Percentiles rank a stretch among this genome's conserved stretches.
phyloP scores from a whole-genome alignment of 192 early-diverging fungal species.

The Rhizoclosmatium globosum region DNA sequence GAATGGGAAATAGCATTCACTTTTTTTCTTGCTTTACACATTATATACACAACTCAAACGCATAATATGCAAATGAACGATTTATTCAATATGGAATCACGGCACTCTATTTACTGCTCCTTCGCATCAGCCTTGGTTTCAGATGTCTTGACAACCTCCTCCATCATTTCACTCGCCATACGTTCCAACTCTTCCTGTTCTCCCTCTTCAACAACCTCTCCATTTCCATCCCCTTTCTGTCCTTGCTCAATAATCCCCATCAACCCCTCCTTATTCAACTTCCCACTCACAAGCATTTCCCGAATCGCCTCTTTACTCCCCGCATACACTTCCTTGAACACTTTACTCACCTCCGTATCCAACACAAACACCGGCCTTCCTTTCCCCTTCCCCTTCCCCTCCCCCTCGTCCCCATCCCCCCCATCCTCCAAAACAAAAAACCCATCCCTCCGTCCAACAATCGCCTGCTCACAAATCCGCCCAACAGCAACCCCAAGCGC shows the following conservation, averaged over 20 bases:
- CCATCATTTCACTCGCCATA: not conserved
- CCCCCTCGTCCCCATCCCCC: not conserved
- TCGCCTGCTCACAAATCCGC: slow-evolving; percentile 1
- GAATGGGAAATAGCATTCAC: not conserved
- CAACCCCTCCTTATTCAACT: slow-evolving; percentile 22
- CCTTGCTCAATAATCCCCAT: slow-evolving; percentile 4
- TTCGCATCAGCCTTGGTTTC: too few species aligned
- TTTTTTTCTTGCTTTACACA: not conserved
- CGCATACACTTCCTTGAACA: slow-evolving; percentile 29
- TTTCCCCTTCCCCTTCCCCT: not conserved
- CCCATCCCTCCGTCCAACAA: not conserved
- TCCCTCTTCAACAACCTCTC: not conserved
- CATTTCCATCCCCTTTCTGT: not conserved
- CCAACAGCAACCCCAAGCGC: slow-evolving; percentile 16
- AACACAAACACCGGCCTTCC: slow-evolving; percentile 11
- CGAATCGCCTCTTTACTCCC: slow-evolving; percentile 14
- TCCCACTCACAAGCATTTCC: slow-evolving; percentile 4
- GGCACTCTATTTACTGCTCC: too few species aligned
- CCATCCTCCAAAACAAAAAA: too few species aligned
- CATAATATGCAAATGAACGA: too few species aligned
- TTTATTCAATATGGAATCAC: too few species aligned
- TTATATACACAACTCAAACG: too few species aligned
- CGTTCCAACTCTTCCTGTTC: not conserved
- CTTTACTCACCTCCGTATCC: slow-evolving; percentile 1
- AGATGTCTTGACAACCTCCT: not conserved